phyloP scores from a whole-genome alignment of 2,329 filamentous ascomycete species.

The Sporothrix humicola region DNA sequence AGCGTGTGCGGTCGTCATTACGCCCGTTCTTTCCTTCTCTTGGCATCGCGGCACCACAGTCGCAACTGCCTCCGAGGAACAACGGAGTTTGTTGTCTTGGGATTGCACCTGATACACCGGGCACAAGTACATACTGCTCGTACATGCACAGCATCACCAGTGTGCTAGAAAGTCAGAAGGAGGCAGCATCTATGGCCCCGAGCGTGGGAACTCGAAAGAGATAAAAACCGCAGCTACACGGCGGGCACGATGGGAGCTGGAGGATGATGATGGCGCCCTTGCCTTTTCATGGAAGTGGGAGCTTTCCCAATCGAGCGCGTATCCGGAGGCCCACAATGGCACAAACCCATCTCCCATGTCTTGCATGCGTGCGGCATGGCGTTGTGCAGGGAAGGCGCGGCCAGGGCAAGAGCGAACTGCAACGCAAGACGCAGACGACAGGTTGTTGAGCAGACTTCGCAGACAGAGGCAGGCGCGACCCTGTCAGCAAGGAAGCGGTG shows the following conservation, averaged over 20 bases:
- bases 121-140: background rate
- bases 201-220: background rate
- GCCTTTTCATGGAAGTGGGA: background rate
- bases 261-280: background rate
- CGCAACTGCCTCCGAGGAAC: slow-evolving; percentile 5
- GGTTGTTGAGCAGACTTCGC: background rate
- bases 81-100: background rate
- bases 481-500: background rate
- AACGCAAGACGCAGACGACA: background rate
- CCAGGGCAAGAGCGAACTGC: background rate
- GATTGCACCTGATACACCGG: background rate
- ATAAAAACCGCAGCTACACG: background rate
- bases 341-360: background rate
- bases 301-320: slow-evolving; percentile 8
- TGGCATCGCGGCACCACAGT: background rate
- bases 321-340: background rate
- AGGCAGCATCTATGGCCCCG: background rate
- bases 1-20: background rate
- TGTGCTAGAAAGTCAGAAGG: background rate
- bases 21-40: background rate
- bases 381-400: slow-evolving; percentile 22
- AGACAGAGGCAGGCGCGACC: slow-evolving; percentile 21
- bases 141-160: background rate
- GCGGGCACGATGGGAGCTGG: slow-evolving; percentile 8
- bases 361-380: background rate